phyloP scores from a whole-genome alignment of 768 basidiomycete genomes.

The Leccinum uliginosum region DNA sequence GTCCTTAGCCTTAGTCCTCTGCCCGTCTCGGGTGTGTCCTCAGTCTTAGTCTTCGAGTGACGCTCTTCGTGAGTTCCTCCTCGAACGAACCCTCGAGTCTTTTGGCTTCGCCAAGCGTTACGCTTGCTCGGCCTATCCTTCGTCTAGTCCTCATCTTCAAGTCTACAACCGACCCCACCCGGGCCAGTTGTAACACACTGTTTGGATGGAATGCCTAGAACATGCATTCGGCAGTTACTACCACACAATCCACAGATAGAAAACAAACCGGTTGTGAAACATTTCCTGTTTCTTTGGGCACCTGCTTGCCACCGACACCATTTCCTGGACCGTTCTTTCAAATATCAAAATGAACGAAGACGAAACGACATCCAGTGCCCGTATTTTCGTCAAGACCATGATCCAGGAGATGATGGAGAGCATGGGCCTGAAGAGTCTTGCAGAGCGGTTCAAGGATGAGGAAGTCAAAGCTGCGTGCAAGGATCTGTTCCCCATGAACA shows the following conservation, averaged over 20 bases:
- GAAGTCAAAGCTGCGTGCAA: conserved; percentile 69
- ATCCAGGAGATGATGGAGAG: conserved; percentile 93
- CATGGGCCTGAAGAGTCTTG: conserved; percentile 84
- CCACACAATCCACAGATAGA: conserved; percentile 95
- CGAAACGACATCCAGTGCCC: conserved; percentile 91
- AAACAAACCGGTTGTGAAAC: conserved; percentile 96
- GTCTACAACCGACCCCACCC: too few relatives aligned
- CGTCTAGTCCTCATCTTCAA: too few relatives aligned
- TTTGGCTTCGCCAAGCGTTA: too few relatives aligned
- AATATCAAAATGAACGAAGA: conserved; percentile 94
- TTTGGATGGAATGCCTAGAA: conserved; percentile 91
- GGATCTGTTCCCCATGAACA: conserved; percentile 93
- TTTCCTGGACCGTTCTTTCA: conserved; percentile 85
- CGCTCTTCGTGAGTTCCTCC: too few relatives aligned
- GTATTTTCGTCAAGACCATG: conserved; percentile 97
- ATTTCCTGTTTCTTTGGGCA: conserved; percentile 97
- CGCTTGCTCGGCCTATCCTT: too few relatives aligned
- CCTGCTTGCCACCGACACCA: conserved; percentile 76
- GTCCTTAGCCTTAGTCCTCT: too few relatives aligned
- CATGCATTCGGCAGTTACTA: conserved; percentile 87
- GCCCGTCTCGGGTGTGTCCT: too few relatives aligned
- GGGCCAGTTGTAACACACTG: too few relatives aligned
- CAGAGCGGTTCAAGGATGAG: conserved; percentile 86
- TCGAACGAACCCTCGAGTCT: too few relatives aligned
- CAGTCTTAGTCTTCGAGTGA: too few relatives aligned